Base-by-base conservation (phyloP, 2,329 filamentous ascomycete genomes). In the Penicillium digitatum region DNA sequence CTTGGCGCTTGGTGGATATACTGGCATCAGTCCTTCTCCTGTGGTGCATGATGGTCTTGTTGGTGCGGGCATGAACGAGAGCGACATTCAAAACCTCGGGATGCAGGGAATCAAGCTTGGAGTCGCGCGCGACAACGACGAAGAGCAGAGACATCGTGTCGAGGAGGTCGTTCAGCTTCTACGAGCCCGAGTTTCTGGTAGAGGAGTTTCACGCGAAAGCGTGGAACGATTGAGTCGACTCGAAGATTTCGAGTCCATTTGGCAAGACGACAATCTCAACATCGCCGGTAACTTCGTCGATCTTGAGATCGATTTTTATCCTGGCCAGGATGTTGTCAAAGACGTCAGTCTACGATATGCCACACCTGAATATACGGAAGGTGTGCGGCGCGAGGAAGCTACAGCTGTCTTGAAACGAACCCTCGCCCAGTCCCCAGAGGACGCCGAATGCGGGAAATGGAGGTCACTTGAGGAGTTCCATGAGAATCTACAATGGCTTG, bases 211-310 rank as follows among this genome's bases (percentile, higher is more conserved):
- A 48, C 67, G 76, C 16, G 74, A 77, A 47, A 71, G 73, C 0
- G 66, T 78, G 27, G 74, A 78, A 56, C 67, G 74, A 46, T 50
- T 78, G 22, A 74, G 71, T 22, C 68, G 71, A 47, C 62, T 78
- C 2, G 73, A 77, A 55, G 76, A 74, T 2, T 76, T 78, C 31
- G 74, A 77, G 47, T 76, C 74, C 14, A 73, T 77, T 39, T 78
- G 75, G 75, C 74, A 78, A 57, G 74, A 78, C 16, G 72, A 78
- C 39, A 73, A 71, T 55, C 67, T 78, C 42, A 77, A 69, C 45
- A 76, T 78, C 57, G 76, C 75, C 8, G 76, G 76, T 5, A 76
- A 77, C 44, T 74, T 73, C 51, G 75, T 78, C 31, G 76, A 78
- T 49, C 65, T 78, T 16, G 76, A 78, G 54, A 75, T 78, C 45